Evolutionary conservation across 805 yeast species (phyloP), one percentile per base, ranked within the genome.

Genomic region (Candida khao-thaluensis): DNA sequence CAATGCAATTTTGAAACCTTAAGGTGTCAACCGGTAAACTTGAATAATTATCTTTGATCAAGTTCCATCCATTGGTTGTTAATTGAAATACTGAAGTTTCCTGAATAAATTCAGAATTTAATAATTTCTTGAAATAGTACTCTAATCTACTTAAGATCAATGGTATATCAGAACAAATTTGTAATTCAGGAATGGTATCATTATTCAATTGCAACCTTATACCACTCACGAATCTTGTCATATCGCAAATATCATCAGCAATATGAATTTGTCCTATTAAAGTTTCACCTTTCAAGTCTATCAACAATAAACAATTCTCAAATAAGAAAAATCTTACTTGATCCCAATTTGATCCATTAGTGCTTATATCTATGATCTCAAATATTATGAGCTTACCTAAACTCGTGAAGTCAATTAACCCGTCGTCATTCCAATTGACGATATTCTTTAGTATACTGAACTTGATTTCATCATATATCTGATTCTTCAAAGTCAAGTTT

Each of bases 41-140:
- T 27, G 6, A 60, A 42, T 10, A 51, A 39, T 57, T 53, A 7
- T 52, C 56, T 7, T 64, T 54, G 6, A 76, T 50, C 7, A 72
- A 45, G 7, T 52, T 53, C 79, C 83, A 74, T 1, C 72, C 71
- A 45, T 71, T 79, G 1, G 72, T 63, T 1, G 83, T 72, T 44
- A 77, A 54, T 49, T 76, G 78, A 22, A 63, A 61, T 17, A 76
- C 38, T 22, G 50, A 46, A 4, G 52, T 50, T 18, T 45, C 74
- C 65, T 6, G 62, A 37, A 12, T 33, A 15, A 40, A 25, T 27
- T 40, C 11, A 42, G 44, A 22, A 24, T 50, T 31, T 35, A 45
- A 42, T 22, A 51, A n/a, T 38, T 57, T 10, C 40, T 43, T 17
- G 57, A 50, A 30, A 40, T 56, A 61, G 39, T 57, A 62, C 23